Base-by-base conservation (phyloP, 2,329 filamentous ascomycete genomes). In the Talaromyces atroroseus region DNA sequence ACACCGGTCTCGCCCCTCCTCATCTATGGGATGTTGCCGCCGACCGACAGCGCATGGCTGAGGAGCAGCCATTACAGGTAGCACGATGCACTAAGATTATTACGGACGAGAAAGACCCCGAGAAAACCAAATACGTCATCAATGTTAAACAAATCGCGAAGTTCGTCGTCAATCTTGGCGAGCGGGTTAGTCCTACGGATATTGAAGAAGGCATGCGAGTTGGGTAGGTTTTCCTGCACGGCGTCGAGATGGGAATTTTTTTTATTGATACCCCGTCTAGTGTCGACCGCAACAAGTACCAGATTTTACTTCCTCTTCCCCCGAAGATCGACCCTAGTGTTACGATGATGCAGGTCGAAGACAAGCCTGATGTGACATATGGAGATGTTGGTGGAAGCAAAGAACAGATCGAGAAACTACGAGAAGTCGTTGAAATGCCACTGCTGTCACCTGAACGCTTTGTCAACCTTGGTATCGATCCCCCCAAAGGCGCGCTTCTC, bases 81-180 rank as follows among this genome's bases (percentile, higher is more conserved):
- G 94, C 94, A 63, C 84, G 94, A 69, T 99, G 94, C 82, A 99
- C 94, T 59, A 99, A 99, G 82, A 99, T 99, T 74, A 99, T 99
- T 65, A 86, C 91, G 60, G 92, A 97, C 70, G 92, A 96, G 72
- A 92, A 94, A 76, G 92, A 97, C 72, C 81, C 90, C 59, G 89
- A 95, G 61, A 99, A 99, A 84, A 95, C 89, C 84, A 99, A 97
- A 85, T 99, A 99, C 79, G 92, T 99, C 68, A 99, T 99, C 82
- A 99, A 99, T 76, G 92, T 99, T 66, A 99, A 99, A 81, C 94
- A 99, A 76, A 99, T 99, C 68, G 94, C 94, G 69, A 99, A 99
- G 78, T 99, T 99, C 68, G 94, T 99, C 51, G 94, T 99, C 63
- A 94, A 96, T 75, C 84, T 99, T 52, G 94, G 94, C 66, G 94